Base-by-base conservation (phyloP, 2,329 filamentous ascomycete species). In the Nakataea oryzae region DNA sequence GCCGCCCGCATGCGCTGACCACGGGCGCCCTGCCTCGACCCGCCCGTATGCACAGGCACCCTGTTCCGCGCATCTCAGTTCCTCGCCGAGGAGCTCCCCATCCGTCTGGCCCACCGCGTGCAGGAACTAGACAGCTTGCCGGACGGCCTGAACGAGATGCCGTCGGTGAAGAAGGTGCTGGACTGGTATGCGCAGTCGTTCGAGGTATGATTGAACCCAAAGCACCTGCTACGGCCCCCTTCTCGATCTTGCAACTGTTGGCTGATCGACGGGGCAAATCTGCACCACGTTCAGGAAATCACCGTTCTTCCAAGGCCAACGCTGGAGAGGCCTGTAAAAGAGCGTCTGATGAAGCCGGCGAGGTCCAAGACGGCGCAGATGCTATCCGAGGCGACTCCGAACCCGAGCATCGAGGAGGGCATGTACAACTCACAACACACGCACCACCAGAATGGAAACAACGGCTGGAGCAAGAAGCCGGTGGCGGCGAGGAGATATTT, bases 101-200 rank as follows among this genome's bases (percentile, higher is more conserved):
- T 99, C 71, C 90, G 95, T 61, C 82, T 99, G 65, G 95, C 95
- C 69, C 95, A 99, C 77, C 90, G 95, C 66, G 95, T 99, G 64
- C 90, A 96, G 76, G 95, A 99, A 78, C 85, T 99, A 63, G 87
- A 89, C 65, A 90, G 91, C 71, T 81, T 99, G 2, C 95, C 95
- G 47, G 95, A 99, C 82, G 95, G 95, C 62, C 84, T 99, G 65
- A 96, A 91, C 74, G 93, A 97, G 68, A 97, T 99, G 95, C 91
- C 93, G 54, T 97, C 95, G 13, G 96, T 99, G 68, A 87, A 88
- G 74, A 91, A 88, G 71, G 95, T 99, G 68, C 89, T 93, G 74
- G 93, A 97, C 72, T 99, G 95, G 95, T 99, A 99, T 75, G 95
- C 93, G 66, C 95, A 99, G 79, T 99, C 95, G 60, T 99, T 99